Evolutionary conservation across 2,329 filamentous ascomycete species (phyloP).

Genomic region (Pyrenophora tritici-repentis): DNA sequence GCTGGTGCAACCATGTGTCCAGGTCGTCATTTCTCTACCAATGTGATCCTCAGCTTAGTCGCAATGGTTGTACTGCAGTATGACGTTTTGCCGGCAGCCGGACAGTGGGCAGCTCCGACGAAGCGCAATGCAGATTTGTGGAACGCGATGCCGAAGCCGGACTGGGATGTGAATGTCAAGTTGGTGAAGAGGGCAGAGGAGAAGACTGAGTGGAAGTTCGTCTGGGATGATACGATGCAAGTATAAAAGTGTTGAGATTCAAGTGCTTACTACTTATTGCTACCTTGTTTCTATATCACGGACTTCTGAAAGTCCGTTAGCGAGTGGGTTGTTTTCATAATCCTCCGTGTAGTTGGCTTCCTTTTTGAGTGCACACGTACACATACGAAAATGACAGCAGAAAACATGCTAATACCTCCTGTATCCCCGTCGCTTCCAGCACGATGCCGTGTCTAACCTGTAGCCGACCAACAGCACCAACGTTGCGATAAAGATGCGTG

Average conservation of each 20-base stretch:
- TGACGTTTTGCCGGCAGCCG: constrained; percentile 32
- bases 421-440: too few species aligned
- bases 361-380: too few species aligned
- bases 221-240: constrained; percentile 16
- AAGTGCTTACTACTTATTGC: too few species aligned
- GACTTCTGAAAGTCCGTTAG: too few species aligned
- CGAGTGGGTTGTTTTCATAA: too few species aligned
- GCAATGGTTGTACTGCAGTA: constrained; percentile 44
- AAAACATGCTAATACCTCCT: too few species aligned
- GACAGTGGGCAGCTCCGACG: constrained; percentile 28
- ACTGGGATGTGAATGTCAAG: constrained; percentile 28
- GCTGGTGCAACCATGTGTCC: constrained; percentile 45
- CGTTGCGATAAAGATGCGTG: constrained; percentile 1
- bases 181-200: constrained; percentile 12
- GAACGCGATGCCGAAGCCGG: constrained; percentile 42
- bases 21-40: constrained; percentile 47
- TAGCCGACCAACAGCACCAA: neutral
- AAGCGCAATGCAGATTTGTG: constrained; percentile 35
- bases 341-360: too few species aligned
- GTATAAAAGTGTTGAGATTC: neutral
- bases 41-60: constrained; percentile 39
- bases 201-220: constrained; percentile 25
- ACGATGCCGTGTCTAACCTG: neutral
- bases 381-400: too few species aligned
- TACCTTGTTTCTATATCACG: too few species aligned